Percentiles rank a stretch among this genome's conserved stretches.
These are phyloP conservation scores for Diddensiella santjacobensis DNA, from an alignment of 805 yeast genomes.

Conservation along the genomic window DNA sequence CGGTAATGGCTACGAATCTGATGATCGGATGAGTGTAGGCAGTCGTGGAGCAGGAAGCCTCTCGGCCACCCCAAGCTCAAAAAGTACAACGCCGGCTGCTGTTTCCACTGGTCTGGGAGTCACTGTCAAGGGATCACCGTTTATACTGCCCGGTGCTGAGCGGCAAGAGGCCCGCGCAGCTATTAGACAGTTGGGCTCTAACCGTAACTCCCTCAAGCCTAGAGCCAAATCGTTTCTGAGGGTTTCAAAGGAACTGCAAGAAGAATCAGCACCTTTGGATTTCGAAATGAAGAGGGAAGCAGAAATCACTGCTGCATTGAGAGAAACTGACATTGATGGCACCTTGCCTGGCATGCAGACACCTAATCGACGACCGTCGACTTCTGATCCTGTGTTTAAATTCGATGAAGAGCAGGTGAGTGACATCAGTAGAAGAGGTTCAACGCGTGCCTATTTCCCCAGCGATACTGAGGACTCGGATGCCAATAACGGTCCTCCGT, in stretches of 20 bases:
- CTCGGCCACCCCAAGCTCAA: neutral
- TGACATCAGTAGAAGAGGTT: neutral
- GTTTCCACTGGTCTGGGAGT: neutral
- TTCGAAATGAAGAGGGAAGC: conserved; percentile 26
- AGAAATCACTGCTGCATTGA: conserved; percentile 22
- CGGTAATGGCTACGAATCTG: conserved; percentile 17
- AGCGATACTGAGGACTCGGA: conserved; percentile 24
- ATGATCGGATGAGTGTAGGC: conserved; percentile 16
- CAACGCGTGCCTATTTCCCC: neutral
- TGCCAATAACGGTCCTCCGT: conserved; percentile 1
- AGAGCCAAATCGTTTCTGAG: conserved; percentile 24
- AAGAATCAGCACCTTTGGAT: conserved; percentile 25
- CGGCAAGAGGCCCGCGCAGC: conserved; percentile 4
- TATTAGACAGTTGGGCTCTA: conserved; percentile 15
- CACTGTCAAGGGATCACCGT: neutral
- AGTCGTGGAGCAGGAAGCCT: conserved; percentile 16
- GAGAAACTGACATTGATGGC: neutral
- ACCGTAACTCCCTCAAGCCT: conserved; percentile 21
- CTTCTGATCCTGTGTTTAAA: neutral
- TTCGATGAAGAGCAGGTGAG: conserved; percentile 3
- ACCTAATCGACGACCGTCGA: neutral
- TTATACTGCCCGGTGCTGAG: neutral
- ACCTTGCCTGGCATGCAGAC: neutral
- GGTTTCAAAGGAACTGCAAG: conserved; percentile 24
- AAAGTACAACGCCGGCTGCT: neutral